A percentile compares a stretch with the other conserved stretches of the same genome.
Conservation (phyloP, 352 stramenopile genomes). For the Aphanomyces astaci region DNA sequence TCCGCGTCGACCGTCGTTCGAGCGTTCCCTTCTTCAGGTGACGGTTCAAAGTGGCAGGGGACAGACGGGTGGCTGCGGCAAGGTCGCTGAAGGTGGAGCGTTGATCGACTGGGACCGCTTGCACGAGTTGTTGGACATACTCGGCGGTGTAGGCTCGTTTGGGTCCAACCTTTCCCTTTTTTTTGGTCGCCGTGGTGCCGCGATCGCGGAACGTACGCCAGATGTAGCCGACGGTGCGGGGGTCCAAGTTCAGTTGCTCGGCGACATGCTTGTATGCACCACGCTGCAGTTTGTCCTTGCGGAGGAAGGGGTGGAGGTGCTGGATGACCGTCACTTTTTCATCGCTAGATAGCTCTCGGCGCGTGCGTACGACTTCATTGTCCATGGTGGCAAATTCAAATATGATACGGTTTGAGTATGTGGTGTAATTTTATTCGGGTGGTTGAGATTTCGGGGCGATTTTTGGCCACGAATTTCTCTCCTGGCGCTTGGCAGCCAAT, state of each 20-base stretch:
- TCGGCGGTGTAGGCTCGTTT: not conserved
- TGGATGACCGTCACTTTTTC: not conserved
- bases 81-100: not conserved
- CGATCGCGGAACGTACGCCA: not conserved
- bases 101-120: not conserved
- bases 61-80: not conserved
- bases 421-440: no score
- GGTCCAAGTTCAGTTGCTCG: not conserved
- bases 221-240: not conserved
- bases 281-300: not conserved
- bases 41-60: not conserved
- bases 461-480: not conserved
- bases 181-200: not conserved
- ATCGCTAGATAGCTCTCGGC: not conserved
- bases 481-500: not conserved
- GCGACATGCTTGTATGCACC: not conserved
- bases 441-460: not conserved
- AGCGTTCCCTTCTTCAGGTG: no score
- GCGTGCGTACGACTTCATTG: not conserved
- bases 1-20: not conserved
- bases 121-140: not conserved
- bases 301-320: not conserved
- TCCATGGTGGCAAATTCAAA: conserved; percentile 9
- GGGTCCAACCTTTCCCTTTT: not conserved
- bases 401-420: not conserved